Base-by-base conservation (phyloP, 805 yeast genomes). In the Candida namnaoensis region DNA sequence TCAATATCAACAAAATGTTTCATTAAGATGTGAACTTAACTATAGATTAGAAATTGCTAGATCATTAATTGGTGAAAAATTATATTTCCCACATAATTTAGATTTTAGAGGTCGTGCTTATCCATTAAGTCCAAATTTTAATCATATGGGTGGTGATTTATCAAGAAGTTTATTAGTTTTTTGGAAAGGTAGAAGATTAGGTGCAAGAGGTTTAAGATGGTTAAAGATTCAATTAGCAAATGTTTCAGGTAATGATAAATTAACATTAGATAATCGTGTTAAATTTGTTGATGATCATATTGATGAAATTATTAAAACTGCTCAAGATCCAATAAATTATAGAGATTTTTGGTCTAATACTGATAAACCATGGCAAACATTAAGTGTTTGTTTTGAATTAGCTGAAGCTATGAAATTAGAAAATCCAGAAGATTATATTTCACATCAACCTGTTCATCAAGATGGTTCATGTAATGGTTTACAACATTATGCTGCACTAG, bases 11-110 rank as follows among this genome's bases (percentile, higher is more conserved):
- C 68, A 82, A 23, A 69, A 74, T 47, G 78, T 93, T 60, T 90
- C 98, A 0, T 84, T 82, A 58, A 77, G 99, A 60, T 93, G 99
- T 66, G 97, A 90, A 61, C 72, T 86, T 47, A 91, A 93, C 59
- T 93, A 93, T 61, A 93, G 88, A 59, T 65, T 93, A 40, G 99
- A 93, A 61, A 88, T 93, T 56, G 98, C 99, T 1, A 74, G 98
- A 48, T 96, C 96, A 0, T 88, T 82, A 61, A 63, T 83, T 25
- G 95, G 95, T 24, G 93, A 84, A 58, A 72, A 72, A 50, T 74
- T 84, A 51, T 83, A 73, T 55, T 84, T 84, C 66, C 93, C 95
- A 8, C 91, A 85, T 56, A 82, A 82, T 47, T 64, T 84, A 43
- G 95, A 84, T 60, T 84, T 84, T 54, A 74, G 95, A 63, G 95